Evolutionary conservation across 2,329 filamentous ascomycete genomes (phyloP), one percentile per base, ranked within the genome.

Genomic region (Periconia macrospinosa): DNA sequence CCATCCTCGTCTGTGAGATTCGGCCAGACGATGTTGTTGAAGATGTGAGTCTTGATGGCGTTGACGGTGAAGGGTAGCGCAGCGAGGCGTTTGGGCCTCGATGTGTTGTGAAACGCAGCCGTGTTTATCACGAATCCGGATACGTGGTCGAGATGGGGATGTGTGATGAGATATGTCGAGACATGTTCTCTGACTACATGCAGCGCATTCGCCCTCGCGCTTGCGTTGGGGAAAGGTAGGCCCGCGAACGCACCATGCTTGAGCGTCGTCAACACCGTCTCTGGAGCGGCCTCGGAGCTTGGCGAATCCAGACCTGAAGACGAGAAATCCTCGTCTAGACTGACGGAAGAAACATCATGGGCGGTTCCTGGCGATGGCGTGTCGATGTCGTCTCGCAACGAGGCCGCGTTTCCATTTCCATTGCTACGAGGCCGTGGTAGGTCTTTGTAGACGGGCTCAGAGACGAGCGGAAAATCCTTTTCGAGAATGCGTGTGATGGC

Each of bases 21-120:
- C 0, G 94, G 94, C 94, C 94, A 99, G 50, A 97, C 96, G 53
- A 96, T 79, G 67, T 97, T 95, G 75, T 99, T 99, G 79, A 99
- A 99, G 55, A 99, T 91, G 74, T 99, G 92, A 0, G 81, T 86
- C 72, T 96, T 97, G 74, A 99, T 87, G 0, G 93, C 92, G 44
- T 91, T 83, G 48, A 99, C 92, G n/a, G 93, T 96, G 27, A 86
- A 88, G 0, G 92, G 91, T 3, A 97, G 78, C 0, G 90, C 93
- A 1, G 93, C 92, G 14, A 99, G 79, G 20, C 89, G 86, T 75
- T 97, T 99, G 0, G 92, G 91, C 30, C 82, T 79, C 27, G 87
- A 85, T 2, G 88, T 85, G 30, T 89, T 90, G 30, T 91, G 88
- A 18, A 95, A 84, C 2, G 90, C 88, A 6, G 94, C 92, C 0